These are phyloP conservation scores for Schizonepeta tenuifolia DNA, from an alignment of 257 asterid genomes.

Conservation along the genomic window DNA sequence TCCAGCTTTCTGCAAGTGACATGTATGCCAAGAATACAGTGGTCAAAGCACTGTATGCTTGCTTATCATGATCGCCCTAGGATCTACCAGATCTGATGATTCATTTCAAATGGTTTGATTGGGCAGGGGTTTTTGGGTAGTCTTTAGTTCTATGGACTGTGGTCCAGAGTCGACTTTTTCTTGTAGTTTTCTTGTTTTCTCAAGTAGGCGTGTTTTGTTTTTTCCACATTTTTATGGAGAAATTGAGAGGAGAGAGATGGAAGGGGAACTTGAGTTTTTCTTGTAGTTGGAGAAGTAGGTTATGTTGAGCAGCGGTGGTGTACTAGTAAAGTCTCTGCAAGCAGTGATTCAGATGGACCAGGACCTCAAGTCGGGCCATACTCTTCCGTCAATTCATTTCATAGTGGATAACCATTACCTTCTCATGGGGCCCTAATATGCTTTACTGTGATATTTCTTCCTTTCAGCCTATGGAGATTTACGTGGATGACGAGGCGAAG, in stretches of 20 bases:
- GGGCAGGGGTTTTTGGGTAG: conserved; percentile 27
- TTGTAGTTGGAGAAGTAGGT: conserved; percentile 32
- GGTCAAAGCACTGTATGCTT: conserved; percentile 51
- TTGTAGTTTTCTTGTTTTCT: conserved; percentile 2
- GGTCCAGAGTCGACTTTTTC: conserved; percentile 16
- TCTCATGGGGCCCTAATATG: conserved; percentile 65
- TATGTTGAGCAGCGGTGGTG: conserved; percentile 36
- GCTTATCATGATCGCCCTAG: conserved; percentile 44
- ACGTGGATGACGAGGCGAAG: conserved; percentile 95
- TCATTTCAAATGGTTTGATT: conserved; percentile 30
- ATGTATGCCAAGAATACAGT: conserved; percentile 53
- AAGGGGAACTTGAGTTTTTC: conserved; percentile 29
- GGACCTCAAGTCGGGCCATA: conserved; percentile 52
- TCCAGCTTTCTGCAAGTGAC: conserved; percentile 57
- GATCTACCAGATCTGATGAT: conserved; percentile 38
- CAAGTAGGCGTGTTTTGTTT: conserved; percentile 19
- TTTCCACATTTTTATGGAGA: conserved; percentile 4
- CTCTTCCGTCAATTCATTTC: conserved; percentile 66
- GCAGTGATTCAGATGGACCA: conserved; percentile 59
- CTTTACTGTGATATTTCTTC: conserved; percentile 78
- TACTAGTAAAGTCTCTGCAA: conserved; percentile 46
- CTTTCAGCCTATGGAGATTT: conserved; percentile 98
- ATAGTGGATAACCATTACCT: conserved; percentile 60
- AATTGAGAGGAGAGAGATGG: conserved; percentile 23
- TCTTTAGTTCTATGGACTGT: conserved; percentile 24